These are phyloP conservation scores for Malbranchea cinnamomea DNA, from an alignment of 2,329 filamentous ascomycete genomes.

Conservation along the genomic window DNA sequence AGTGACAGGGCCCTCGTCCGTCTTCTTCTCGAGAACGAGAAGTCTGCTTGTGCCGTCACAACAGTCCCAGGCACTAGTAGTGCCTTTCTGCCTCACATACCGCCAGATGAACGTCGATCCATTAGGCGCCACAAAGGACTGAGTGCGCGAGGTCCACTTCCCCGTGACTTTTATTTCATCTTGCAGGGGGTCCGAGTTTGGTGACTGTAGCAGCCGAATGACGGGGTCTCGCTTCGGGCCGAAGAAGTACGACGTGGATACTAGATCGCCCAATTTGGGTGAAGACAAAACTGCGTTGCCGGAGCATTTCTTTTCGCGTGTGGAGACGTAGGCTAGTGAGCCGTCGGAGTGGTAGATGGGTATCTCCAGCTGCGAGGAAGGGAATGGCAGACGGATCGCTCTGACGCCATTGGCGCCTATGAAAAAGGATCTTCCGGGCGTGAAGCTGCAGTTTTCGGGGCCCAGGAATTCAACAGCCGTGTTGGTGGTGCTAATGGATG, in stretches of 20 bases:
- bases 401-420: conserved; percentile 18
- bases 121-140: conserved; percentile 32
- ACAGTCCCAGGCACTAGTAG: conserved; percentile 2
- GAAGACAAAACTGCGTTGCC: conserved; percentile 35
- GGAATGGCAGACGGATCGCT: conserved; percentile 19
- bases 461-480: conserved; percentile 3
- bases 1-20: conserved; percentile 2
- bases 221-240: conserved; percentile 39
- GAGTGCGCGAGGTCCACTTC: conserved; percentile 34
- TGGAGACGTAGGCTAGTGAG: conserved; percentile 36
- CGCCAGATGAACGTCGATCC: conserved; percentile 40
- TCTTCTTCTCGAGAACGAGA: conserved; percentile 14
- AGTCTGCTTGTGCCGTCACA: conserved; percentile 17
- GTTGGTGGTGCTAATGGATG: conserved; percentile 6
- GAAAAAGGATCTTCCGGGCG: conserved; percentile 9
- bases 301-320: conserved; percentile 33
- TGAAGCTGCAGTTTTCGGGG: conserved; percentile 3
- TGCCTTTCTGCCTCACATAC: conserved; percentile 34
- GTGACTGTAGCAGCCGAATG: conserved; percentile 21
- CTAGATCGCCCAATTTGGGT: conserved; percentile 19
- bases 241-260: conserved; percentile 44
- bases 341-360: conserved; percentile 21
- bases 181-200: background rate
- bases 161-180: conserved; percentile 21
- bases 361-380: conserved; percentile 24